Evolutionary conservation across 73 alveolate genomes (phyloP).

Genomic region (Paramecium sexaurelia): DNA sequence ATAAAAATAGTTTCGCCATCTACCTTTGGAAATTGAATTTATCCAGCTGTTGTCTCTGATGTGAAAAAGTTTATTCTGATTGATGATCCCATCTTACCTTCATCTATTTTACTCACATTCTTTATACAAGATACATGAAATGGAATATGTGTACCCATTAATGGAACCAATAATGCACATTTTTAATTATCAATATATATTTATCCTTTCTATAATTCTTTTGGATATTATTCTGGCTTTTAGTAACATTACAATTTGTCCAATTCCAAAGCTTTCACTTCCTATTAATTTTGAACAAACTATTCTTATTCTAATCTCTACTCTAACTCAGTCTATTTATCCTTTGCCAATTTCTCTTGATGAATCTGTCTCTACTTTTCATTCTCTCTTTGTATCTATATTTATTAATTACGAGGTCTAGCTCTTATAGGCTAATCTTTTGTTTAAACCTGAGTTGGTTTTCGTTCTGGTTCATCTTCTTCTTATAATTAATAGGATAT

Average conservation of each 20-base stretch:
- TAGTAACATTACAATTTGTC: slow-evolving; percentile 80
- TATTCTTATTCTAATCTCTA: slow-evolving; percentile 78
- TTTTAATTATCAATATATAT: slow-evolving; percentile 79
- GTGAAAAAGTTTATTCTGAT: slow-evolving; percentile 39
- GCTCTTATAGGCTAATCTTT: slow-evolving; percentile 17
- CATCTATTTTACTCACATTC: slow-evolving; percentile 87
- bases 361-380: slow-evolving; percentile 85
- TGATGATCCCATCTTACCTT: slow-evolving; percentile 76
- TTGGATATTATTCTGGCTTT: slow-evolving; percentile 82
- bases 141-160: slow-evolving; percentile 81
- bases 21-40: slow-evolving; percentile 80
- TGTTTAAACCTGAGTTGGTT: background rate
- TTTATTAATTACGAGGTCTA: slow-evolving; percentile 74
- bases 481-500: slow-evolving; percentile 79
- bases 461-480: slow-evolving; percentile 66
- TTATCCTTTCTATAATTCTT: slow-evolving; percentile 80
- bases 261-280: slow-evolving; percentile 80
- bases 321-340: slow-evolving; percentile 84
- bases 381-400: slow-evolving; percentile 73
- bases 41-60: slow-evolving; percentile 51
- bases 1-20: slow-evolving; percentile 87
- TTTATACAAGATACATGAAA: slow-evolving; percentile 91
- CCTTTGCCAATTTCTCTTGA: slow-evolving; percentile 79
- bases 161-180: slow-evolving; percentile 90
- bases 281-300: slow-evolving; percentile 72